Conservation (phyloP, 2,329 filamentous ascomycete species). For the Byssothecium circinans region DNA sequence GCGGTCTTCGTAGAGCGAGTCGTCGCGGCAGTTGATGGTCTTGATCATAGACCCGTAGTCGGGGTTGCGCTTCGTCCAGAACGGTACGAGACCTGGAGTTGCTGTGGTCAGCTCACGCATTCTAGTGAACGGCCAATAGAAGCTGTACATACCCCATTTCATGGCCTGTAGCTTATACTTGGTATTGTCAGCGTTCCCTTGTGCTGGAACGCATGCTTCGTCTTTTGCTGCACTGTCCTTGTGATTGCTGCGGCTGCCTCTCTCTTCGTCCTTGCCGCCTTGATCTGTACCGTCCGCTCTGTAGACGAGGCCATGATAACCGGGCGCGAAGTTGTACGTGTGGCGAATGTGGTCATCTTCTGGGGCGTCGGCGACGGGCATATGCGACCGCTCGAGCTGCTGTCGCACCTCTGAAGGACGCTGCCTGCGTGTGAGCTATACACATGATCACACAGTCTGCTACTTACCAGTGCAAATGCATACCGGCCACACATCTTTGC, state of each 20-base stretch:
- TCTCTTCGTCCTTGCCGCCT: slow-evolving; percentile 46
- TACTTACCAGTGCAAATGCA: slow-evolving; percentile 61
- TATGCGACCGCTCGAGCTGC: slow-evolving; percentile 71
- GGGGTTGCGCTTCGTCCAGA: slow-evolving; percentile 85
- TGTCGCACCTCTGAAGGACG: slow-evolving; percentile 74
- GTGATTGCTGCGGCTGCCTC: no score
- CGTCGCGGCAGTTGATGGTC: slow-evolving; percentile 94
- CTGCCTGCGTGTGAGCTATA: slow-evolving; percentile 50
- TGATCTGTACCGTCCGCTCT: slow-evolving; percentile 69
- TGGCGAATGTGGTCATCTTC: slow-evolving; percentile 71
- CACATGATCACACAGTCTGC: not conserved
- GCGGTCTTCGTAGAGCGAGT: slow-evolving; percentile 72
- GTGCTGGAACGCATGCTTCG: slow-evolving; percentile 14
- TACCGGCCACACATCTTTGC: slow-evolving; percentile 68
- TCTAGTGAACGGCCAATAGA: not conserved
- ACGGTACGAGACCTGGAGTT: slow-evolving; percentile 70
- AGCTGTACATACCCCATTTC: slow-evolving; percentile 71
- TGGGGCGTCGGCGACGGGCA: slow-evolving; percentile 72
- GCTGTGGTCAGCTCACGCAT: slow-evolving; percentile 15
- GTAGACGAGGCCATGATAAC: slow-evolving; percentile 83
- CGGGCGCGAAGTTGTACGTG: slow-evolving; percentile 91
- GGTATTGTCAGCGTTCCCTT: slow-evolving; percentile 40
- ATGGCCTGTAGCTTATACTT: slow-evolving; percentile 86
- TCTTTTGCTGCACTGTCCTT: slow-evolving; percentile 14
- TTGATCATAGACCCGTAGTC: slow-evolving; percentile 77